A percentile compares a stretch with the other conserved stretches of the same genome.
These are phyloP conservation scores for Exophiala viscosa DNA, from an alignment of 2,329 filamentous ascomycete species.

Conservation along the genomic window DNA sequence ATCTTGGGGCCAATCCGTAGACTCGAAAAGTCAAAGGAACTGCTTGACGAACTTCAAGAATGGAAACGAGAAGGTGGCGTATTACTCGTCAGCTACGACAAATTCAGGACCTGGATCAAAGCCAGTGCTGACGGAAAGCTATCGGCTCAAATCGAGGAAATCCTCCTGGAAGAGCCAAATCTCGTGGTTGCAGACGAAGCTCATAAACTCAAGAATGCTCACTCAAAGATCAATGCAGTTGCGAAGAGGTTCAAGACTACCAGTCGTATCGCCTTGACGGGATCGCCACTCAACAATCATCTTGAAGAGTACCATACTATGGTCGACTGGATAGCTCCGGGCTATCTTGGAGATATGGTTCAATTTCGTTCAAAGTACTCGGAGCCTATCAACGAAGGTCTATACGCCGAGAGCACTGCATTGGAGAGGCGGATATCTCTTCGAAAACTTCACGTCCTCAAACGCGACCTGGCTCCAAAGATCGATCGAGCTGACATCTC, in stretches of 20 bases:
- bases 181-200: slow-evolving; percentile 84
- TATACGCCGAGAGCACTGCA: slow-evolving; percentile 61
- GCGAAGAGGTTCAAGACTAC: slow-evolving; percentile 61
- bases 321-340: slow-evolving; percentile 80
- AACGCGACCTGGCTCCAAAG: slow-evolving; percentile 69
- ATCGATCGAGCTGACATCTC: slow-evolving; percentile 71
- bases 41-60: background rate
- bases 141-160: slow-evolving; percentile 36
- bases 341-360: slow-evolving; percentile 64
- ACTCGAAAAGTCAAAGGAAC: background rate
- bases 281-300: slow-evolving; percentile 80
- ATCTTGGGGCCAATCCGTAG: slow-evolving; percentile 51
- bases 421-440: slow-evolving; percentile 57
- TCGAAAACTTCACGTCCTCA: slow-evolving; percentile 67
- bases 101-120: slow-evolving; percentile 50
- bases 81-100: slow-evolving; percentile 70
- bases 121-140: slow-evolving; percentile 32
- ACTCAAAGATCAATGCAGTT: slow-evolving; percentile 50
- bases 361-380: slow-evolving; percentile 71
- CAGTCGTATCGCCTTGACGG: slow-evolving; percentile 77
- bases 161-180: slow-evolving; percentile 60
- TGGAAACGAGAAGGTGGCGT: slow-evolving; percentile 60
- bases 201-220: slow-evolving; percentile 69
- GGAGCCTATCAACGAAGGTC: slow-evolving; percentile 67
- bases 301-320: slow-evolving; percentile 81